Evolutionary conservation across 345 rosid genomes (phyloP), one percentile per base, ranked within the genome.

Genomic region (Abelmoschus esculentus): DNA sequence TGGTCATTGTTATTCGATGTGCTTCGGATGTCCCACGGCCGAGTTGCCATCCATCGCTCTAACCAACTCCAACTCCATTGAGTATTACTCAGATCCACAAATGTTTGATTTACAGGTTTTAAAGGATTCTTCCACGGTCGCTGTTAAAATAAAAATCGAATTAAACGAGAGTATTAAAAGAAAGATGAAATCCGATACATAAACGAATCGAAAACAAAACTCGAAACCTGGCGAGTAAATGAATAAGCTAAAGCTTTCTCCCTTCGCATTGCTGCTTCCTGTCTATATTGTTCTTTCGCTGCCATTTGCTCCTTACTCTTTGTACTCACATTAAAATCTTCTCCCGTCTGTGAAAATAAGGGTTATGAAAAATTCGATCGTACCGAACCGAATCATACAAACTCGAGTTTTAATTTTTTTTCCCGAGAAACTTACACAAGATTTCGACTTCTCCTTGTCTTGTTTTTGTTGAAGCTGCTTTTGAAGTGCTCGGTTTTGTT

Each of bases 11-110:
- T 79, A 19, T 87, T 87, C 57, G 55, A 63, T 14, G 75, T 29
- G 77, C 83, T 68, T 57, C 71, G 74, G 69, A 69, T 82, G 74
- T 90, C 96, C 86, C 96, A 87, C 46, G 96, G 95, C 67, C 90
- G 75, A 32, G 92, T 80, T 42, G 92, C 93, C 92, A 86, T 90
- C 96, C 96, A 90, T 40, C 97, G 81, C 77, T 95, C 99, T 79
- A 95, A 82, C 99, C 99, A 95, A 72, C 97, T 95, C 99, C 99
- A 95, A 19, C 97, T 96, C 96, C 99, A 91, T 34, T 82, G 74
- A 0, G 96, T 95, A 71, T 87, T 91, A 74, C 79, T 82, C 1
- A 89, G 86, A 77, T 83, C 92, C 91, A 87, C 76, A 74, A 84
- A 85, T 72, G 87, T 85, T 8, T 75, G 84, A 28, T 83, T 82